Evolutionary conservation across 768 basidiomycete species (phyloP).

Genomic region (Mycena floridula): DNA sequence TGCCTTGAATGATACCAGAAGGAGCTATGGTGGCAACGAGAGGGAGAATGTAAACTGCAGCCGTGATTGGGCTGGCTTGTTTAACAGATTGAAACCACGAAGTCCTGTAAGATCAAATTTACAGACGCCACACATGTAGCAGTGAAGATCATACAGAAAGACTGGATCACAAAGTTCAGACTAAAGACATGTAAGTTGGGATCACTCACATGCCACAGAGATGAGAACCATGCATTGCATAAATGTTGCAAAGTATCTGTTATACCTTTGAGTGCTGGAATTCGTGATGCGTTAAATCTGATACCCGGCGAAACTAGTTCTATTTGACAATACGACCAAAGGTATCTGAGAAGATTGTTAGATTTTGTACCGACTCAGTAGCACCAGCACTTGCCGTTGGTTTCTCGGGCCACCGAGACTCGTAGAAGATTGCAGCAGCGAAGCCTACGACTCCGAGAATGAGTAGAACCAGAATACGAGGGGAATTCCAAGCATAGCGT

Average conservation of each 20-base stretch:
- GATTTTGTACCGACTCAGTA: background rate
- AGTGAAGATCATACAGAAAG: background rate
- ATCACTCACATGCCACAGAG: background rate
- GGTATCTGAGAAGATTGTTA: background rate
- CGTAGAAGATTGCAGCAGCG: background rate
- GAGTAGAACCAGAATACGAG: background rate
- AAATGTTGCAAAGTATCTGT: background rate
- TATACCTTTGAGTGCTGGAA: background rate
- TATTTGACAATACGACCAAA: background rate
- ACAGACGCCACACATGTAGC: background rate
- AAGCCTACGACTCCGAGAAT: background rate
- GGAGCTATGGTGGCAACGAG: background rate
- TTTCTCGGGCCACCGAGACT: background rate
- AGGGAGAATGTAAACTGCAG: constrained; percentile 1
- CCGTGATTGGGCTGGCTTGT: background rate
- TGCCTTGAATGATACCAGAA: constrained; percentile 1
- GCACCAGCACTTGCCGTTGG: background rate
- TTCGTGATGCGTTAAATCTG: background rate
- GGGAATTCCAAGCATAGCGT: background rate
- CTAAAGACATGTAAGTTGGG: background rate
- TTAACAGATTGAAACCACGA: constrained; percentile 3
- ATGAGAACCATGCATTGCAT: background rate
- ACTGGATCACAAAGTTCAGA: too few relatives aligned
- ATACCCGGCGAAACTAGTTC: background rate
- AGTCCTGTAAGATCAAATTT: background rate